Base-by-base conservation (phyloP, 805 yeast species). In the Candida coleopterorum region DNA sequence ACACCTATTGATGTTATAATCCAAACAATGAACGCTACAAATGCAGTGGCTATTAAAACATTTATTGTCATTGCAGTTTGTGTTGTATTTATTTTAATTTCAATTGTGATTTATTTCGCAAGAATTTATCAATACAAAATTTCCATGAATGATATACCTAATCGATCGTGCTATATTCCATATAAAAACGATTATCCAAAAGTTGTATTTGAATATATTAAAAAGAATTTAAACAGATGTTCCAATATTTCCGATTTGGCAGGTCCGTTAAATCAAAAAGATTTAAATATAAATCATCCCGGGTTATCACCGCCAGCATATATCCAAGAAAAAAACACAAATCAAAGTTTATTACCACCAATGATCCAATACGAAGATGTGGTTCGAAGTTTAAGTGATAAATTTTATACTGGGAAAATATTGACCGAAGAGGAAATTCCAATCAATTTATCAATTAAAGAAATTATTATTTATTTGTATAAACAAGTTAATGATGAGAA, bases 1-100 rank as follows among this genome's bases (percentile, higher is more conserved):
- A 65, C 90, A 0, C 95, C 95, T 0, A 74, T 87, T 11, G 97
- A 90, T 57, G 77, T 87, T 21, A 77, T 88, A 41, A 64, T 74
- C 1, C 74, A 76, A 46, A 69, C 81, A 1, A 65, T 77, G 3
- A 64, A 65, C 6, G 60, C 76, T 4, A 59, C 69, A 9, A 74
- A 75, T 41, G 76, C 84, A 47, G 30, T 24, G 16, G 93, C 85
- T 1, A 65, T 85, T 54, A 86, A 88, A 53, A 76, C 90, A 3
- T 81, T 89, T 43, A 85, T 89, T 41, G 85, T 88, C 15, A 77
- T 85, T 6, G 74, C 79, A 30, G 86, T 83, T 6, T 70, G 85
- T 48, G 85, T 79, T 2, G 59, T 77, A 1, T 77, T 85, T 44
- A 63, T 78, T 1, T 40, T 81, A 0, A 46, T 72, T 6, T 59